These are phyloP conservation scores for Coemansia sp. DNA, from an alignment of 192 early-diverging fungal species.

Conservation along the genomic window DNA sequence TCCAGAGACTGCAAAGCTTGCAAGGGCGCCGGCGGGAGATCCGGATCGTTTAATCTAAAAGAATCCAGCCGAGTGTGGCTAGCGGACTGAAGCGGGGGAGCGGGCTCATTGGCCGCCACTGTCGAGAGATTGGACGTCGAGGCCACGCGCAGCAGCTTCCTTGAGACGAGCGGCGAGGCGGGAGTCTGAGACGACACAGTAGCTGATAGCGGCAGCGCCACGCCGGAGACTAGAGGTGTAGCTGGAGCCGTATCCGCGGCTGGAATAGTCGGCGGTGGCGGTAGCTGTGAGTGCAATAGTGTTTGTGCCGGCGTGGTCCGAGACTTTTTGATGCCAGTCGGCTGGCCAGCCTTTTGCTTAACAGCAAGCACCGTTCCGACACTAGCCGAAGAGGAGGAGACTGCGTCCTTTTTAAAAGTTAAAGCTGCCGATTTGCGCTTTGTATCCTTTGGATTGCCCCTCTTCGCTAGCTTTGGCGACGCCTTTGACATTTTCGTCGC, in stretches of 20 bases:
- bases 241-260: not conserved
- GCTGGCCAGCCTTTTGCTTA: not conserved
- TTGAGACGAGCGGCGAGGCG: not conserved
- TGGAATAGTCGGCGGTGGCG: not conserved
- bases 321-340: not conserved
- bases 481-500: constrained; percentile 22
- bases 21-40: not conserved
- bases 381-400: not conserved
- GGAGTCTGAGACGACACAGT: not conserved
- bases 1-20: not conserved
- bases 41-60: not conserved
- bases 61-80: not conserved
- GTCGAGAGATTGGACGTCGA: not conserved
- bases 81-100: not conserved
- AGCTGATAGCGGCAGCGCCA: not conserved
- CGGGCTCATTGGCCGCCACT: not conserved
- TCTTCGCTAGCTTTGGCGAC: constrained; percentile 16
- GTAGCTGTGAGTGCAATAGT: not conserved
- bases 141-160: not conserved
- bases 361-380: not conserved
- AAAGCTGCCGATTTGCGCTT: constrained; percentile 8
- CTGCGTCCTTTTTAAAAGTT: constrained; percentile 5
- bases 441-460: constrained; percentile 3
- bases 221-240: not conserved
- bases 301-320: not conserved